Base-by-base conservation (phyloP, 108 stramenopile genomes). In the Halocafeteria seosinensis region DNA sequence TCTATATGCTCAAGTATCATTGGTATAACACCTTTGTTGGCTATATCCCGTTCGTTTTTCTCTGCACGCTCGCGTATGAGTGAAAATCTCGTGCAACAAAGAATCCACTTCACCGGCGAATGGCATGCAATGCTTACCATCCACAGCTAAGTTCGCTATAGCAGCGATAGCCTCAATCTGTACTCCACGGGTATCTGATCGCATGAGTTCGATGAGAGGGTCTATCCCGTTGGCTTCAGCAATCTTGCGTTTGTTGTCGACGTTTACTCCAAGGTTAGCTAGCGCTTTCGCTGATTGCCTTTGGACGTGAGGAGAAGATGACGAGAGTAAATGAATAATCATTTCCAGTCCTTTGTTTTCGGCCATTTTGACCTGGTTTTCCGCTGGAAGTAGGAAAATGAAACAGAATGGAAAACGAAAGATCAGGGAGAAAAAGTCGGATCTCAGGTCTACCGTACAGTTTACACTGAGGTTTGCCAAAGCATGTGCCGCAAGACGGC, bases 81-180 rank as follows among this genome's bases (percentile, higher is more conserved):
- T n/a, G n/a, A n/a, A n/a, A n/a, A n/a, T n/a, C n/a, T n/a, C n/a
- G n/a, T n/a, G n/a, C n/a, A n/a, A n/a, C n/a, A n/a, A n/a, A n/a
- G n/a, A n/a, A n/a, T n/a, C n/a, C n/a, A n/a, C n/a, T n/a, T n/a
- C n/a, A n/a, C n/a, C n/a, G n/a, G n/a, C n/a, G n/a, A n/a, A n/a
- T n/a, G n/a, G n/a, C n/a, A n/a, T n/a, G n/a, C n/a, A n/a, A 47
- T 9, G 12, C 68, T 29, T 37, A 76, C 72, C 76, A 47, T 82
- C 75, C 36, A 82, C 81, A 2, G 81, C 81, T 3, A 82, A 50
- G 38, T 82, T 82, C 9, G 81, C 81, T 3, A 82, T 38, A 17
- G 81, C 81, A 34, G 81, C 81, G 23, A 80, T 60, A n/a, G 81
- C 81, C 47, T 82, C 81, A 11, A 81, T 64, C n/a, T 53, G 50